Conservation (phyloP, 108 stramenopile genomes). For the Fragilariopsis cylindrus region DNA sequence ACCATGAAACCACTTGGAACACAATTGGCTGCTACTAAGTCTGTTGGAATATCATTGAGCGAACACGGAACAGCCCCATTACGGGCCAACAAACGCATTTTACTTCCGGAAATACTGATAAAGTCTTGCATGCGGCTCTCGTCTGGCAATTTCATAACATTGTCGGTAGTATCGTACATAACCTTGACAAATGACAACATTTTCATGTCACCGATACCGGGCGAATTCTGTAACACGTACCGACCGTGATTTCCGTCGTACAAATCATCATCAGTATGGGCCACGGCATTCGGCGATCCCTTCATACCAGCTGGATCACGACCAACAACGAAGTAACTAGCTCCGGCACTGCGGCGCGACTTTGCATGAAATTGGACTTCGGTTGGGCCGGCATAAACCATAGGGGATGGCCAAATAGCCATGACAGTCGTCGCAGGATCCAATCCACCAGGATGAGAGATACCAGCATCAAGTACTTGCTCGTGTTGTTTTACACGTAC, state of each 20-base stretch:
- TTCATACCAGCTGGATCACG: constrained; percentile 99
- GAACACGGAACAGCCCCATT: constrained; percentile 95
- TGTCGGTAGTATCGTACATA: constrained; percentile 96
- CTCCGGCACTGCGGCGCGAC: constrained; percentile 91
- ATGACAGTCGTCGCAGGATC: constrained; percentile 96
- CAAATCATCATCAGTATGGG: constrained; percentile 93
- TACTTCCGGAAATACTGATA: constrained; percentile 96
- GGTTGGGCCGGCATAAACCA: constrained; percentile 99
- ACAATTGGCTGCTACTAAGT: constrained; percentile 94
- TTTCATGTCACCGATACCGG: constrained; percentile 93
- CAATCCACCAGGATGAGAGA: constrained; percentile 88
- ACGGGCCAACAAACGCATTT: constrained; percentile 93
- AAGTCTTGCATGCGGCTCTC: constrained; percentile 89
- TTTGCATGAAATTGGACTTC: constrained; percentile 99
- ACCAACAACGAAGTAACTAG: constrained; percentile 96
- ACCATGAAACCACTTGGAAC: constrained; percentile 99
- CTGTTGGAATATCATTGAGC: constrained; percentile 89
- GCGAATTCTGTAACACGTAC: constrained; percentile 93
- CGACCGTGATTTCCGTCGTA: constrained; percentile 98
- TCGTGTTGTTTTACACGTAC: constrained; percentile 98
- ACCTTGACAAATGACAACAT: constrained; percentile 98
- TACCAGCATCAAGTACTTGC: constrained; percentile 89
- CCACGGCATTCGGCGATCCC: constrained; percentile 82
- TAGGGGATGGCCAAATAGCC: constrained; percentile 99
- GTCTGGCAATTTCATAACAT: constrained; percentile 96